phyloP scores from a whole-genome alignment of 495 filamentous ascomycete species.

The Hypoxylon rickii region DNA sequence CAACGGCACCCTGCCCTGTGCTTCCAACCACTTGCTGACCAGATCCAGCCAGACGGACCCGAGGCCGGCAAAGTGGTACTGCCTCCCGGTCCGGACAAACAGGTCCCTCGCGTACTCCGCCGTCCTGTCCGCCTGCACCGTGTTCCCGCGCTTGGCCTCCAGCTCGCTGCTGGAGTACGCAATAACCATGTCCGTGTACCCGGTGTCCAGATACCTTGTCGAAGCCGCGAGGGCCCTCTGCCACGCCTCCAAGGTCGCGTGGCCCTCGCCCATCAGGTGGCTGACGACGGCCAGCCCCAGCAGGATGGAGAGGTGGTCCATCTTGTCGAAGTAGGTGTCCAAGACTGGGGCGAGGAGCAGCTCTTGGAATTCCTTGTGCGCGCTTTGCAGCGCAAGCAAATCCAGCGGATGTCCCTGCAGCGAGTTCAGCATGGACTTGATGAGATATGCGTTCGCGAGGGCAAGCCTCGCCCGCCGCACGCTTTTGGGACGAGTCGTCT shows the following conservation, averaged over 20 bases:
- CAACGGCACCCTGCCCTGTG: background rate
- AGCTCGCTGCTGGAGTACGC: slow-evolving; percentile 8
- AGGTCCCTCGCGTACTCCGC: background rate
- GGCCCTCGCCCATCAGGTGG: too few species aligned
- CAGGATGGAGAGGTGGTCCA: slow-evolving; percentile 1
- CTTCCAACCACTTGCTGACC: background rate
- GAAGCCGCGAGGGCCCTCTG: slow-evolving; percentile 7
- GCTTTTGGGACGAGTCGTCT: background rate
- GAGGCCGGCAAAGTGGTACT: slow-evolving; percentile 18
- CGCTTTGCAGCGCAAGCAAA: slow-evolving; percentile 1
- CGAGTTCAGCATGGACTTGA: background rate
- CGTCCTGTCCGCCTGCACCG: background rate
- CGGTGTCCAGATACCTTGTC: background rate
- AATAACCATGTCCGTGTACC: slow-evolving; percentile 12
- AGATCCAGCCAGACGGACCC: slow-evolving; percentile 17
- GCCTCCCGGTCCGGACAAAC: slow-evolving; percentile 11
- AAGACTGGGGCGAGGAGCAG: background rate
- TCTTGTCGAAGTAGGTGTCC: background rate
- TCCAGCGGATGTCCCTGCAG: background rate
- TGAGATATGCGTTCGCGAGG: slow-evolving; percentile 5
- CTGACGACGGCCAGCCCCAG: too few species aligned
- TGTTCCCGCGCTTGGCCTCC: background rate
- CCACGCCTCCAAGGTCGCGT: too few species aligned
- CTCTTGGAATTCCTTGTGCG: slow-evolving; percentile 3
- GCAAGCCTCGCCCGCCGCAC: background rate